phyloP scores from a whole-genome alignment of 371 early-diverging fungal genomes.

The Amoeboaphelidium occidentale region DNA sequence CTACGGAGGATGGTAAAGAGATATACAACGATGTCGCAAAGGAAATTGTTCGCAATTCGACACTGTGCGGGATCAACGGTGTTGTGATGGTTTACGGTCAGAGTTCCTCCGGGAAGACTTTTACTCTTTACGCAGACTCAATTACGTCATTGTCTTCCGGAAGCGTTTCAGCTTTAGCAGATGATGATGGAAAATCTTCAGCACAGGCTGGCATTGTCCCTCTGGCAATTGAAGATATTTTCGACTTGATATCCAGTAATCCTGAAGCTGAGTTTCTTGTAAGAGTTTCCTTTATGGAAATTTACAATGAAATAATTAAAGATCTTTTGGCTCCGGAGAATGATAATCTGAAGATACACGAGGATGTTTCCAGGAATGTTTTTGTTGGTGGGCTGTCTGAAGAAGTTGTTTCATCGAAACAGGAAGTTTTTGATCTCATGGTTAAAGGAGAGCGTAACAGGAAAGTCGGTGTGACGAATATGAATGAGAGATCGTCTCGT shows the following conservation, averaged over 20 bases:
- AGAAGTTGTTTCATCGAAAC: constrained; percentile 5
- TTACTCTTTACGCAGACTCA: constrained; percentile 23
- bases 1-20: background rate
- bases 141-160: too few relatives aligned
- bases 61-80: background rate
- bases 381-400: constrained; percentile 10
- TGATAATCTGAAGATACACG: constrained; percentile 16
- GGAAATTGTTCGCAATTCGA: background rate
- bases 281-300: constrained; percentile 9
- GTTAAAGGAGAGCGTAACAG: constrained; percentile 16
- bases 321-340: constrained; percentile 12
- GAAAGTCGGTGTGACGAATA: constrained; percentile 22
- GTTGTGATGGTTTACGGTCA: constrained; percentile 21
- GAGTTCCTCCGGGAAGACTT: constrained; percentile 22
- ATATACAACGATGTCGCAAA: background rate
- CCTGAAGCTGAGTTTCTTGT: constrained; percentile 1
- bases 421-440: constrained; percentile 6
- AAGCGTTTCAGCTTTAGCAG: too few relatives aligned
- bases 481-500: constrained; percentile 24
- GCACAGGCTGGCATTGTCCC: constrained; percentile 5
- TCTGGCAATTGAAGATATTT: constrained; percentile 2
- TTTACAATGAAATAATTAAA: constrained; percentile 15
- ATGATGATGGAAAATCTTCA: constrained; percentile 11
- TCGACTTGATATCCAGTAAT: constrained; percentile 1
- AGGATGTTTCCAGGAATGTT: constrained; percentile 7